Evolutionary conservation across 208 protist genomes (phyloP).

Genomic region (Crithidia thermophila): DNA sequence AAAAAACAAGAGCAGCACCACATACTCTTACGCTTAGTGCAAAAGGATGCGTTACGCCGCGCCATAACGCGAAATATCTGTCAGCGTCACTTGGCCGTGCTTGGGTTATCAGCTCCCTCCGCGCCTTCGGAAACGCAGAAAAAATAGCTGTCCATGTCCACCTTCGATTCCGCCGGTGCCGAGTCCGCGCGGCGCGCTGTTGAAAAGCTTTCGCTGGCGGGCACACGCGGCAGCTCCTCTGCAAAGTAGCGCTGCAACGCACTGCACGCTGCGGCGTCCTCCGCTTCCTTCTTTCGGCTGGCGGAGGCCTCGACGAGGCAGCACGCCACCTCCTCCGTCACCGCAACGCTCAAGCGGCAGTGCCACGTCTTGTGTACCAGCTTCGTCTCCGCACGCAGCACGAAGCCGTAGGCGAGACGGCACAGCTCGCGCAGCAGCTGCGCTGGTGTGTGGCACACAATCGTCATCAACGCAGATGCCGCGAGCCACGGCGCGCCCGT

Average conservation of each 20-base stretch:
- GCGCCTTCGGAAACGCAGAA: background rate
- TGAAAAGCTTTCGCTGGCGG: background rate
- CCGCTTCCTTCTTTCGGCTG: constrained; percentile 53
- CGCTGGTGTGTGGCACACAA: constrained; percentile 6
- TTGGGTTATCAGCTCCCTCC: too few species aligned
- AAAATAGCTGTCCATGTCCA: background rate
- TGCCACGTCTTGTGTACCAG: constrained; percentile 45
- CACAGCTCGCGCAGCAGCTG: constrained; percentile 22
- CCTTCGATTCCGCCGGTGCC: background rate
- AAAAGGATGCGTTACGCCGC: too few species aligned
- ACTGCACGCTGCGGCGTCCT: constrained; percentile 35
- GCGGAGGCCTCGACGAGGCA: constrained; percentile 33
- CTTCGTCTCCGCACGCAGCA: constrained; percentile 5
- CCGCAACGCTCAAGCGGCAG: constrained; percentile 48
- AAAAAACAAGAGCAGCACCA: too few species aligned
- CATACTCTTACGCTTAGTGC: too few species aligned
- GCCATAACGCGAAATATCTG: background rate
- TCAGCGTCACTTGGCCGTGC: too few species aligned
- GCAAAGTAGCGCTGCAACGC: constrained; percentile 30
- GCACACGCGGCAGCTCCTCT: background rate
- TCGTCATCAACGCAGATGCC: background rate
- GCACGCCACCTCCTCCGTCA: constrained; percentile 42
- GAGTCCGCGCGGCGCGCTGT: background rate
- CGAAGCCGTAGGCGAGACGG: constrained; percentile 15
- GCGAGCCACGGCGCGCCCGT: constrained; percentile 13